Percentiles rank a stretch among this genome's conserved stretches.
phyloP scores from a whole-genome alignment of 2,329 filamentous ascomycete species.

The Penicillium olsonii region DNA sequence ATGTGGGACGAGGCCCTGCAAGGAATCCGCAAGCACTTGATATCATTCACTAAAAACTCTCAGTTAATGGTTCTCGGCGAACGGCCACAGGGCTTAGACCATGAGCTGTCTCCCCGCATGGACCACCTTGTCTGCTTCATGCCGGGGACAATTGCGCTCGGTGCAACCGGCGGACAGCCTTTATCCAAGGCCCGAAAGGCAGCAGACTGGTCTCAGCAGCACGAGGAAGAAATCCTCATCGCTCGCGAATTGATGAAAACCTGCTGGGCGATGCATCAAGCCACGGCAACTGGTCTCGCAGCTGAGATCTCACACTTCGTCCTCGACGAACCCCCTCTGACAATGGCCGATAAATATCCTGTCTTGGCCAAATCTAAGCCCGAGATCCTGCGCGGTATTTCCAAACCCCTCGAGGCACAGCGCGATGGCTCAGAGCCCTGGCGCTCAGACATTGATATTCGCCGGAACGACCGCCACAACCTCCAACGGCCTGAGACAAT shows the following conservation, averaged over 20 bases:
- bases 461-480: constrained; percentile 84
- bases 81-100: constrained; percentile 69
- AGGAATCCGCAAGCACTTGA: constrained; percentile 86
- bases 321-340: constrained; percentile 66
- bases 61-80: constrained; percentile 90
- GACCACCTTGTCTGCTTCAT: constrained; percentile 98
- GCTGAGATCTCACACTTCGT: constrained; percentile 93
- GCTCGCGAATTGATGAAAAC: constrained; percentile 92
- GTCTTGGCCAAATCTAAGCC: constrained; percentile 33
- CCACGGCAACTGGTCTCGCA: constrained; percentile 85
- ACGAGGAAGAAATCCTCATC: constrained; percentile 84
- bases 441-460: constrained; percentile 77
- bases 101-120: constrained; percentile 76
- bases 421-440: constrained; percentile 51
- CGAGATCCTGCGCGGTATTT: constrained; percentile 37
- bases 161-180: constrained; percentile 74
- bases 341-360: constrained; percentile 41
- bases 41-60: constrained; percentile 81
- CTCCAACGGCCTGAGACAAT: constrained; percentile 93
- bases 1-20: constrained; percentile 88
- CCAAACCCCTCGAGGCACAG: constrained; percentile 34
- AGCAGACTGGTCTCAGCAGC: constrained; percentile 71
- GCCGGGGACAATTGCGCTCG: constrained; percentile 91
- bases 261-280: constrained; percentile 97
- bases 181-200: constrained; percentile 73